phyloP scores from a whole-genome alignment of 495 filamentous ascomycete species.

The Neurospora sp. region DNA sequence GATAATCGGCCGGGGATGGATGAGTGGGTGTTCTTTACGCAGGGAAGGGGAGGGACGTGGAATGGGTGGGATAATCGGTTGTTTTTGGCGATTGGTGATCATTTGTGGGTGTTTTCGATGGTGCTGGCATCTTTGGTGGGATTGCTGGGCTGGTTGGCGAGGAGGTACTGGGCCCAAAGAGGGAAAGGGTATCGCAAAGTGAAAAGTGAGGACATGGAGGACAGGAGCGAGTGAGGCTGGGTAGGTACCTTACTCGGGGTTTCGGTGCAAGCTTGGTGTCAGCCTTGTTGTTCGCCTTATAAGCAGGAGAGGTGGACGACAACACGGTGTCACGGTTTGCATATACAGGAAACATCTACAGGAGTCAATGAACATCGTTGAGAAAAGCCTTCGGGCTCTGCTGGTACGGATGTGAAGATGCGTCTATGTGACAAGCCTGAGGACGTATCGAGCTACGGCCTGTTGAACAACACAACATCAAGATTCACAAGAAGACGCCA shows the following conservation, averaged over 20 bases:
- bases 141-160: slow-evolving; percentile 1
- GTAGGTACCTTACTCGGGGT: neutral
- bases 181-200: slow-evolving; percentile 1
- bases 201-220: neutral
- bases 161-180: slow-evolving; percentile 2
- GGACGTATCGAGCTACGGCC: neutral
- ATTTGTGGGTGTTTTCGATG: slow-evolving; percentile 30
- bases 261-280: neutral
- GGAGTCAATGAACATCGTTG: neutral
- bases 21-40: slow-evolving; percentile 31
- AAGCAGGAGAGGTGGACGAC: neutral
- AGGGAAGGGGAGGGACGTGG: slow-evolving; percentile 34
- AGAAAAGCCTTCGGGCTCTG: neutral
- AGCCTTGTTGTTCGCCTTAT: neutral
- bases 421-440: neutral
- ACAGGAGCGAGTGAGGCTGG: neutral
- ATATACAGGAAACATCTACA: neutral
- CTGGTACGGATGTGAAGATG: neutral
- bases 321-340: no score
- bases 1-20: slow-evolving; percentile 28
- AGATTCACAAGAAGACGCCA: neutral
- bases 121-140: slow-evolving; percentile 1
- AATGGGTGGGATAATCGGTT: slow-evolving; percentile 31
- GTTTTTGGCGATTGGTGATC: slow-evolving; percentile 25
- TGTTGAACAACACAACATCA: neutral